These are phyloP conservation scores for Wallacemonas sp. DNA, from an alignment of 208 protist genomes.

Conservation along the genomic window DNA sequence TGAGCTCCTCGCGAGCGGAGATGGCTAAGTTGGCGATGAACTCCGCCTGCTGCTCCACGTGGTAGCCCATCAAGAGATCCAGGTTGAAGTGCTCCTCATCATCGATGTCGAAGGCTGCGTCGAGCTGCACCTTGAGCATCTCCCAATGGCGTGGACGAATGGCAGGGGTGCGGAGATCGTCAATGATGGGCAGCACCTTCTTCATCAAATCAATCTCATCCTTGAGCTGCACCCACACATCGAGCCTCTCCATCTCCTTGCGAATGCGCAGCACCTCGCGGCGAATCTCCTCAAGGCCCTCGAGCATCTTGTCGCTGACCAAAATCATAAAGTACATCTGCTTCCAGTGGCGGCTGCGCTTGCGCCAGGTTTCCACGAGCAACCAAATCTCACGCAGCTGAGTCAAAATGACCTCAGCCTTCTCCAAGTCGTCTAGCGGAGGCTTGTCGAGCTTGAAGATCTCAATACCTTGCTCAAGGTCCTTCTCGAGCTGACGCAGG, in stretches of 20 bases:
- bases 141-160: constrained; percentile 94
- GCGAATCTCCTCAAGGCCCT: constrained; percentile 80
- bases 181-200: constrained; percentile 95
- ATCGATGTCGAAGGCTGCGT: constrained; percentile 91
- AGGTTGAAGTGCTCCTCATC: constrained; percentile 92
- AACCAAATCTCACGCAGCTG: constrained; percentile 92
- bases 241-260: constrained; percentile 91
- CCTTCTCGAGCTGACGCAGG: constrained; percentile 64
- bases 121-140: constrained; percentile 91
- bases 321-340: constrained; percentile 88
- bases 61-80: constrained; percentile 91
- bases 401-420: constrained; percentile 81
- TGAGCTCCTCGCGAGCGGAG: constrained; percentile 94
- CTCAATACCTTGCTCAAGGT: constrained; percentile 93
- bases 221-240: constrained; percentile 93
- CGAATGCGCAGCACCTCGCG: constrained; percentile 84
- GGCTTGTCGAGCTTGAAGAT: constrained; percentile 95
- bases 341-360: constrained; percentile 86
- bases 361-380: constrained; percentile 92
- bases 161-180: constrained; percentile 94
- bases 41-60: constrained; percentile 94
- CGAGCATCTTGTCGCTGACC: constrained; percentile 93
- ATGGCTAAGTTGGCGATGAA: constrained; percentile 93
- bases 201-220: constrained; percentile 96
- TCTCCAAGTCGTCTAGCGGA: constrained; percentile 88